A percentile compares a stretch with the other conserved stretches of the same genome.
Evolutionary conservation across 2,329 filamentous ascomycete genomes (phyloP).

Genomic region (Ceratocystis albifundus): DNA sequence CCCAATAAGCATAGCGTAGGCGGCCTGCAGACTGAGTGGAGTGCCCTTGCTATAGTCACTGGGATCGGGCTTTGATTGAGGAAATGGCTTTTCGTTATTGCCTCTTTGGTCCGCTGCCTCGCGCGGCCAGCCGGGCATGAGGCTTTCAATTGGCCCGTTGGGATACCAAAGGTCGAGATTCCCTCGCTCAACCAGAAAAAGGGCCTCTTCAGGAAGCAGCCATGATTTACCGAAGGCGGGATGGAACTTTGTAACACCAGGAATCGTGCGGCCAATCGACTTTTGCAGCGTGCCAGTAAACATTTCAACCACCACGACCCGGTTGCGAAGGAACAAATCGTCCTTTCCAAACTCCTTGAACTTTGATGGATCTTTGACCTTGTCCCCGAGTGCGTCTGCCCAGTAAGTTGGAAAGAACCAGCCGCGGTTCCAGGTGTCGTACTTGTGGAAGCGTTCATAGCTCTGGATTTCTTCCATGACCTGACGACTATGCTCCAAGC

Average conservation of each 20-base stretch:
- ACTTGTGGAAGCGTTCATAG: conserved; percentile 62
- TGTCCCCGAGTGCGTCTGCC: conserved; percentile 27
- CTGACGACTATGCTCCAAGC: conserved; percentile 66
- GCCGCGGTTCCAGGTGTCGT: conserved; percentile 53
- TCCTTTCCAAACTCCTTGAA: conserved; percentile 21
- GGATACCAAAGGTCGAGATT: conserved; percentile 83
- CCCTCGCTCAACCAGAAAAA: conserved; percentile 81
- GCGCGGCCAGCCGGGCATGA: conserved; percentile 32
- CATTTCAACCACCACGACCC: conserved; percentile 57
- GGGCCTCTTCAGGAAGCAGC: conserved; percentile 81
- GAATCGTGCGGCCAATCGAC: conserved; percentile 58
- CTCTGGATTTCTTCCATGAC: conserved; percentile 84
- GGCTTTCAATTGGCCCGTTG: conserved; percentile 38
- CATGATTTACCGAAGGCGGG: conserved; percentile 55
- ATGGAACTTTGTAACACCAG: conserved; percentile 42
- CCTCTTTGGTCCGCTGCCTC: conserved; percentile 25
- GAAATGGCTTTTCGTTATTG: conserved; percentile 25
- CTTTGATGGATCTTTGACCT: conserved; percentile 21
- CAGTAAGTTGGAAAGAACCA: conserved; percentile 60
- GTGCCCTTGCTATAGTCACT: conserved; percentile 50
- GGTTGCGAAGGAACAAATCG: conserved; percentile 32
- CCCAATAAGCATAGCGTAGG: conserved; percentile 75
- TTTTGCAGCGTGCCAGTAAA: conserved; percentile 61
- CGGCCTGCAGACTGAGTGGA: conserved; percentile 84
- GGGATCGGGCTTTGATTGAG: conserved; percentile 26